phyloP scores from a whole-genome alignment of 225 moss, liverwort and hornwort genomes.

The Thuidium tamariscinum region DNA sequence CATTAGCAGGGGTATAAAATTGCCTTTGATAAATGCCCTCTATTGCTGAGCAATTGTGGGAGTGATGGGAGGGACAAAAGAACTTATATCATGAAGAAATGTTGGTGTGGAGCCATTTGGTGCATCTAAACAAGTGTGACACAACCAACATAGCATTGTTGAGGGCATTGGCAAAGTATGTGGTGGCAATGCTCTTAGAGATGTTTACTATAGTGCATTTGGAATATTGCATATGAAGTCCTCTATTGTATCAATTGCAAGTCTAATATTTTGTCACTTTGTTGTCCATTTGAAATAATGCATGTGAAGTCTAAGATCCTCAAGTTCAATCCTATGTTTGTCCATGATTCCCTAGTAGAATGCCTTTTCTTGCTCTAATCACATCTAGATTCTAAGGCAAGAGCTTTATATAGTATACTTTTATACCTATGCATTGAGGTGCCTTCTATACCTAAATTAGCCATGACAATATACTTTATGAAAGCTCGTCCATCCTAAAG shows the following conservation, averaged over 20 bases:
- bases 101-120: fast-evolving
- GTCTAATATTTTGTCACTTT: fast-evolving
- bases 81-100: fast-evolving
- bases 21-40: fast-evolving
- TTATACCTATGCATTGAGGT: fast-evolving
- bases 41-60: not conserved
- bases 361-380: fast-evolving
- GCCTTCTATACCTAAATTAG: not conserved
- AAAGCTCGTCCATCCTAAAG: fast-evolving
- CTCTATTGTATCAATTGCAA: fast-evolving
- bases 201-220: fast-evolving
- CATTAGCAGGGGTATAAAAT: not conserved
- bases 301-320: fast-evolving
- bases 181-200: too few species aligned
- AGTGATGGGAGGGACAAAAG: fast-evolving
- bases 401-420: not conserved
- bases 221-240: too few species aligned
- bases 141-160: too few species aligned
- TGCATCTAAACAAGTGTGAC: fast-evolving
- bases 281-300: not conserved
- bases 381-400: not conserved
- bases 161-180: too few species aligned
- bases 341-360: fast-evolving
- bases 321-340: fast-evolving
- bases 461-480: fast-evolving